Percentiles rank a stretch among this genome's conserved stretches.
phyloP scores from a whole-genome alignment of 345 rosid species.

The Nasturtium officinale region DNA sequence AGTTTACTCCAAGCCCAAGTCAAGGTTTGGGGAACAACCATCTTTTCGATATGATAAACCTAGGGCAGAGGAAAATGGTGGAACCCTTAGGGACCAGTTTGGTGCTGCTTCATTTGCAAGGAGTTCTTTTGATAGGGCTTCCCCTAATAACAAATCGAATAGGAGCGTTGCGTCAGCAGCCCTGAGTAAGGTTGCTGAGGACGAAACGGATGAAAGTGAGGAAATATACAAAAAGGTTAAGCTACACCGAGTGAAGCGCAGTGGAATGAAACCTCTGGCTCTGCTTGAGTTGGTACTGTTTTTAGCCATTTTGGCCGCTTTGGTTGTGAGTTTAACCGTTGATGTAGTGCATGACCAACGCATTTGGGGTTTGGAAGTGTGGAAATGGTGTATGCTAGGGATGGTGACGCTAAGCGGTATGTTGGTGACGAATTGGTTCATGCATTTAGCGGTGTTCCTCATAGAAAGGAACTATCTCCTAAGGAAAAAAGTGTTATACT shows the following conservation, averaged over 20 bases:
- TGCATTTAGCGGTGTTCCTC: constrained; percentile 71
- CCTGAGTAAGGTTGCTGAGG: constrained; percentile 46
- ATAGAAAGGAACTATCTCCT: constrained; percentile 78
- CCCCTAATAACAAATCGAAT: constrained; percentile 52
- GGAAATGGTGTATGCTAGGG: constrained; percentile 88
- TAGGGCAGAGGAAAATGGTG: constrained; percentile 47
- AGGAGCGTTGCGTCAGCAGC: constrained; percentile 44
- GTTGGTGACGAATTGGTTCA: constrained; percentile 73
- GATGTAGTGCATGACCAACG: constrained; percentile 36
- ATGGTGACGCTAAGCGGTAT: constrained; percentile 75
- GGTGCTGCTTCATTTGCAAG: constrained; percentile 47
- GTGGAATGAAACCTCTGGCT: constrained; percentile 41
- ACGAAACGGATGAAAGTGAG: constrained; percentile 54
- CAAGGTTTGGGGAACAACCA: constrained; percentile 71
- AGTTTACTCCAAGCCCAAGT: constrained; percentile 70
- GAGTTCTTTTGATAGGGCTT: constrained; percentile 45
- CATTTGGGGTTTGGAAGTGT: constrained; percentile 64
- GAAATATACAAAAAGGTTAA: constrained; percentile 65
- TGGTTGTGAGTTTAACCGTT: constrained; percentile 64
- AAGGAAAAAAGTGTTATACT: constrained; percentile 76
- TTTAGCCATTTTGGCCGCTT: constrained; percentile 42
- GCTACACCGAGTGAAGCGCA: constrained; percentile 46
- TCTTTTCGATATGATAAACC: constrained; percentile 45
- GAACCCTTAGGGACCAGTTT: constrained; percentile 45
- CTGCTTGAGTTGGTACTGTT: constrained; percentile 58